phyloP scores from a whole-genome alignment of 2,329 filamentous ascomycete genomes.

The Basipetospora chlamydospora region DNA sequence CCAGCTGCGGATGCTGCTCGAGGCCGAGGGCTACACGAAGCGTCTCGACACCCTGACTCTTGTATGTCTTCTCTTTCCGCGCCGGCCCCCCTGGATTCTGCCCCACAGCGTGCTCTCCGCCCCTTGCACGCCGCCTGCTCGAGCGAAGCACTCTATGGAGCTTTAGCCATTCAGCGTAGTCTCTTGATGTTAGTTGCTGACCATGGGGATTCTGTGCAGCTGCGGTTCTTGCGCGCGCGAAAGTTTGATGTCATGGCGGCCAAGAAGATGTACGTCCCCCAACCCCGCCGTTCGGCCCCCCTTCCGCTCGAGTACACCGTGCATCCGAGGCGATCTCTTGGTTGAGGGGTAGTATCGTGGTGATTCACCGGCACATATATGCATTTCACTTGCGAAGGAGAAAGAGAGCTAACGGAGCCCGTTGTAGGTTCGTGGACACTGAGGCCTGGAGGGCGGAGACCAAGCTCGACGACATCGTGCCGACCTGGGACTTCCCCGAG shows the following conservation, averaged over 20 bases:
- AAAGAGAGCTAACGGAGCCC: no score
- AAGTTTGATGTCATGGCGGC: conserved; percentile 81
- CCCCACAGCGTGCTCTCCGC: no score
- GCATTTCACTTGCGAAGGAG: no score
- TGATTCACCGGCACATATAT: no score
- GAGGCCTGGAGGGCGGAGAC: conserved; percentile 87
- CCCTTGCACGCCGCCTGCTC: no score
- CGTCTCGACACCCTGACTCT: conserved; percentile 85
- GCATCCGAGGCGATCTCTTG: no score
- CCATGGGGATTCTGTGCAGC: conserved; percentile 25
- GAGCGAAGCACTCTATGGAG: no score
- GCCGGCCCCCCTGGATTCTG: no score
- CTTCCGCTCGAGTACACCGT: no score
- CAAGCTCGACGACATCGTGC: conserved; percentile 67
- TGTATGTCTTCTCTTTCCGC: conserved; percentile 43
- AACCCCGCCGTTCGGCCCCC: neutral
- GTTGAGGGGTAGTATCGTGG: no score
- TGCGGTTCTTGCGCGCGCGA: conserved; percentile 83
- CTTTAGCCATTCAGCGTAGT: no score
- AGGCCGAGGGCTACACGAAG: conserved; percentile 67
- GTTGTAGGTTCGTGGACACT: conserved; percentile 66
- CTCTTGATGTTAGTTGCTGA: no score
- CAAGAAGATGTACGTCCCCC: conserved; percentile 65
- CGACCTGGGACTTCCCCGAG: conserved; percentile 75
- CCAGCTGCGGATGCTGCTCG: conserved; percentile 73